phyloP scores from a whole-genome alignment of 768 basidiomycete genomes.

The Auricularia auricula-judae region DNA sequence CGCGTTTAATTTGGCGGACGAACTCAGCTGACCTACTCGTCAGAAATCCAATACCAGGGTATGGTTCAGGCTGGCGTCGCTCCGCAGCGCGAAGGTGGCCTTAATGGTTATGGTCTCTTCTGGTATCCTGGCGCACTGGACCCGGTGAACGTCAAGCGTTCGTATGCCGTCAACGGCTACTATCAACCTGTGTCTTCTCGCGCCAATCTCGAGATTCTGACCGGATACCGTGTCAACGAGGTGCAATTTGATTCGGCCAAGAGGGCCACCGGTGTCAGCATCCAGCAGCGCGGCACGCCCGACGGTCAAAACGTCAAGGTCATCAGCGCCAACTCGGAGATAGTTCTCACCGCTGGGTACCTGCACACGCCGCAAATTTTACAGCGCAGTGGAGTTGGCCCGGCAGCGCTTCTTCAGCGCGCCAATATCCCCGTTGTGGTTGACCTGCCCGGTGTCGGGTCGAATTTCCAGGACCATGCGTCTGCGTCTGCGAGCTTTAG shows the following conservation, averaged over 20 bases:
- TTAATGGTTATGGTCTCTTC: background rate
- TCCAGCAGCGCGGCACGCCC: background rate
- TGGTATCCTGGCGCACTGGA: background rate
- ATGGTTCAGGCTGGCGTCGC: background rate
- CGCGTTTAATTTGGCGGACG: too few species aligned
- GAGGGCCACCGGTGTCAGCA: background rate
- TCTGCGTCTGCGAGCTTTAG: background rate
- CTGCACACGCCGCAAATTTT: constrained; percentile 33
- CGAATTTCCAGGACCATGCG: background rate
- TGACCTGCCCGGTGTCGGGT: constrained; percentile 14
- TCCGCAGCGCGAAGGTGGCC: background rate
- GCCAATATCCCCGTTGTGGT: constrained; percentile 12
- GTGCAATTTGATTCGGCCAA: background rate
- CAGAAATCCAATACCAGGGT: background rate
- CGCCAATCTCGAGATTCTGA: background rate
- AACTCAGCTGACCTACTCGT: background rate
- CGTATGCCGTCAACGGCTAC: background rate
- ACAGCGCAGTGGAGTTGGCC: constrained; percentile 39
- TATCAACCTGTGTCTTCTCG: background rate
- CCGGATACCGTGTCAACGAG: background rate
- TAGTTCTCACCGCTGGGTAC: background rate
- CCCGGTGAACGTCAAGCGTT: background rate
- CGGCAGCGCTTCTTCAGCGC: constrained; percentile 6
- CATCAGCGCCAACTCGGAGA: background rate
- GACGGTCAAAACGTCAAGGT: background rate